Evolutionary conservation across 2,329 filamentous ascomycete genomes (phyloP).

Genomic region (Venturia effusa): DNA sequence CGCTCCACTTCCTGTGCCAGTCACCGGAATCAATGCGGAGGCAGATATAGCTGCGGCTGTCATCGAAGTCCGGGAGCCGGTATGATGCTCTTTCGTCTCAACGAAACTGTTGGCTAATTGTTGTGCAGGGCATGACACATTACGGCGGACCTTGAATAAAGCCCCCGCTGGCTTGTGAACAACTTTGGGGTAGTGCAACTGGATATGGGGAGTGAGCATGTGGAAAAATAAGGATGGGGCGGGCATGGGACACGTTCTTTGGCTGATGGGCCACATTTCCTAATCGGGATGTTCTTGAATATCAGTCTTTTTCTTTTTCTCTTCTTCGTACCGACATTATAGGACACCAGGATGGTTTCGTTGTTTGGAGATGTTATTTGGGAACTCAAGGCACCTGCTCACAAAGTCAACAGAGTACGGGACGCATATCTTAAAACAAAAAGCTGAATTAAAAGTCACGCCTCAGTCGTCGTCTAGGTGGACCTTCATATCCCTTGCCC

Average conservation of each 20-base stretch:
- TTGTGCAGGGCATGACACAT: not conserved
- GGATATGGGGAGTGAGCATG: too few relatives aligned
- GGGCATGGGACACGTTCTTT: not conserved
- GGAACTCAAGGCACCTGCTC: not conserved
- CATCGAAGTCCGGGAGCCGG: not conserved
- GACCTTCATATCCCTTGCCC: slow-evolving; percentile 5
- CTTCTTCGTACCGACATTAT: too few relatives aligned
- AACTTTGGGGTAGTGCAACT: too few relatives aligned
- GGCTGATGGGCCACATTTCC: too few relatives aligned
- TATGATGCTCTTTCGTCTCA: not conserved
- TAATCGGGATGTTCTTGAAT: too few relatives aligned
- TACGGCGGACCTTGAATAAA: too few relatives aligned
- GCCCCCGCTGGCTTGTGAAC: too few relatives aligned
- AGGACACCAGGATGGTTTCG: too few relatives aligned
- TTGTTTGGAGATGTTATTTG: not conserved
- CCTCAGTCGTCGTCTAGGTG: not conserved
- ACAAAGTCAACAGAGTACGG: not conserved
- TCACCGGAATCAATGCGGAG: not conserved
- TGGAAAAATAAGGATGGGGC: not conserved
- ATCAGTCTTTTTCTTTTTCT: too few relatives aligned
- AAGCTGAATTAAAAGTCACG: not conserved
- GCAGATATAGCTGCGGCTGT: not conserved
- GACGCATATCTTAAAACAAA: not conserved
- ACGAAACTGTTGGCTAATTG: not conserved
- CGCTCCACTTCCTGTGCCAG: slow-evolving; percentile 1